Base-by-base conservation (phyloP, 305 asterid genomes). In the Fraxinus baroniana region DNA sequence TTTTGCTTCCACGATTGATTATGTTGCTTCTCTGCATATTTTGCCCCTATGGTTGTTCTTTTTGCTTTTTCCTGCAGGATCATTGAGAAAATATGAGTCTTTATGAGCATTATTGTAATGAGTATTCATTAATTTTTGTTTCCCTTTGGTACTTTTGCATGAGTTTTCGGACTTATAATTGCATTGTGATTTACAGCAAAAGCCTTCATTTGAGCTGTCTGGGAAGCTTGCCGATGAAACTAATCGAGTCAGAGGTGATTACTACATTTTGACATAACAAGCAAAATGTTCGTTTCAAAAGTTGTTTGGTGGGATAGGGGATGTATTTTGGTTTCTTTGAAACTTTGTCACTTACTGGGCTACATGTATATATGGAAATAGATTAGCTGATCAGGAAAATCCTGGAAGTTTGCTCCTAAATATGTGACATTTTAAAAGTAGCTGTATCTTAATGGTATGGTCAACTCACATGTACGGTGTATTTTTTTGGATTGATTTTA, bases 141-240 rank as follows among this genome's bases (percentile, higher is more conserved):
- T 37, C 28, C 24, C 8, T 24, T 66, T 79, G 78, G 77, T 15
- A 8, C 30, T 80, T 57, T 71, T 30, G 20, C 52, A 39, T 60
- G 57, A 35, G 33, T 32, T 66, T 57, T 81, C 41, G 22, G 82
- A 82, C 86, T 77, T 64, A 72, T 77, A 35, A 26, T 80, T 44
- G 76, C 35, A 62, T 79, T 77, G 74, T 80, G 49, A 49, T 83
- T 83, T 87, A 86, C 95, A 94, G 99, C 91, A 91, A 84, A 93
- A 94, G 80, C 99, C 99, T 81, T 94, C 98, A 32, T 96, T 96
- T 89, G 98, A 96, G 94, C 93, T 96, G 78, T 96, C 98, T 80
- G 99, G 99, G 83, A 96, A 96, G 89, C 98, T 96, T 88, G 99
- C 99, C 44, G 99, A 91, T 17, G 99, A 96, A 88, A 96, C 99